A percentile compares a stretch with the other conserved stretches of the same genome.
Evolutionary conservation across 805 yeast genomes (phyloP).

Genomic region (Hanseniaspora osmophila): DNA sequence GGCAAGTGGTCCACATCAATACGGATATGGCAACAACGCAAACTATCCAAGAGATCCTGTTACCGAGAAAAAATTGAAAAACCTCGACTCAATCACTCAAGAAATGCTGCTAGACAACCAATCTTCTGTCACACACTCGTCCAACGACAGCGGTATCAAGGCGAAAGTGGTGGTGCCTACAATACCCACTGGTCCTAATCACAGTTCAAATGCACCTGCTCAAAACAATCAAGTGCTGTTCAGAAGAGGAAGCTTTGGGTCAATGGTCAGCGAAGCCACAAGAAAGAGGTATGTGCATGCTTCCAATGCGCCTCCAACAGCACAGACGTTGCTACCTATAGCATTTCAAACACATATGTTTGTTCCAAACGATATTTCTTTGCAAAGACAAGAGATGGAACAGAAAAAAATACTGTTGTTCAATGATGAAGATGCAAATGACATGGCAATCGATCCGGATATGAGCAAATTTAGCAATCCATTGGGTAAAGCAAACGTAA

Average conservation of each 20-base stretch:
- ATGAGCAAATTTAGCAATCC: too few species aligned
- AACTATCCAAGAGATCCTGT: too few species aligned
- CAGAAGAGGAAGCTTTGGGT: slow-evolving; percentile 23
- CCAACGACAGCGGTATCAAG: neutral
- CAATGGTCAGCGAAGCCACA: slow-evolving; percentile 24
- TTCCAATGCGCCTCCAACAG: slow-evolving; percentile 49
- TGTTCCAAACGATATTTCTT: slow-evolving; percentile 30
- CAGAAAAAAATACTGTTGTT: neutral
- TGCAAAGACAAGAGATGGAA: slow-evolving; percentile 8
- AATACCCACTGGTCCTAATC: too few species aligned
- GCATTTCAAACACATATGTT: slow-evolving; percentile 51
- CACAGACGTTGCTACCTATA: slow-evolving; percentile 42
- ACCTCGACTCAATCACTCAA: neutral
- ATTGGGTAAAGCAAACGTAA: too few species aligned
- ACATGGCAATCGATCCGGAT: too few species aligned
- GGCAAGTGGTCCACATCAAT: too few species aligned
- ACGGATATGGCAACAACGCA: too few species aligned
- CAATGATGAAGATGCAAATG: neutral
- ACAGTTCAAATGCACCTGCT: neutral
- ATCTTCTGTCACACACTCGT: neutral
- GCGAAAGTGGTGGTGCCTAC: too few species aligned
- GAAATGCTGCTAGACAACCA: neutral
- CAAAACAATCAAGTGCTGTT: slow-evolving; percentile 9
- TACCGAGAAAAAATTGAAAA: too few species aligned
- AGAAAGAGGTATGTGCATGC: slow-evolving; percentile 25